These are phyloP conservation scores for Aureobasidium vineae DNA, from an alignment of 2,329 filamentous ascomycete genomes.

Conservation along the genomic window DNA sequence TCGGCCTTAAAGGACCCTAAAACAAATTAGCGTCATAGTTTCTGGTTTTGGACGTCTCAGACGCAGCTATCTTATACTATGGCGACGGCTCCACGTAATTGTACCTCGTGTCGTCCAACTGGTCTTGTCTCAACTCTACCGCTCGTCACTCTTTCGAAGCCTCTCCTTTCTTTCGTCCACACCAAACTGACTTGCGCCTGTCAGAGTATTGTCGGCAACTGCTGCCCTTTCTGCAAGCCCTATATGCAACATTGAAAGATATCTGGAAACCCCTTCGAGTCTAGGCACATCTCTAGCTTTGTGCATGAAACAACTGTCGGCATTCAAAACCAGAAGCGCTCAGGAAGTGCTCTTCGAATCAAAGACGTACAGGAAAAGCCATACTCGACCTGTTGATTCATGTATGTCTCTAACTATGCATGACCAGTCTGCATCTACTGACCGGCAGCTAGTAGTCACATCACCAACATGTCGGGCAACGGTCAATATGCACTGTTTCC, in stretches of 20 bases:
- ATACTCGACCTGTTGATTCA: background rate
- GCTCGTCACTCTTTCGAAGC: conserved; percentile 1
- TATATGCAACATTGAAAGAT: background rate
- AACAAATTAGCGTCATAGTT: conserved; percentile 21
- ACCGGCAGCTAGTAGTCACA: background rate
- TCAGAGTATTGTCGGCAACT: background rate
- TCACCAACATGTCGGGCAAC: conserved; percentile 10
- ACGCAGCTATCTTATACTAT: conserved; percentile 21
- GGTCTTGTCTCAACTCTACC: conserved; percentile 8
- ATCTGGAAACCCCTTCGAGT: background rate
- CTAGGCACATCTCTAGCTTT: background rate
- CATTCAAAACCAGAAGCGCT: background rate
- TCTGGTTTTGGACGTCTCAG: conserved; percentile 10
- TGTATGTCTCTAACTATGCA: background rate
- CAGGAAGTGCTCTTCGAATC: background rate
- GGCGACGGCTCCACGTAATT: conserved; percentile 6
- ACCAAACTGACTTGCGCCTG: background rate
- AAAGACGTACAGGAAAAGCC: background rate
- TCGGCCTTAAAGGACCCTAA: conserved; percentile 19
- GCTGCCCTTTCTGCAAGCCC: background rate
- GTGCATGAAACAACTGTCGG: conserved; percentile 12
- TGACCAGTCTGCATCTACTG: background rate
- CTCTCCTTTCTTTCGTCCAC: background rate
- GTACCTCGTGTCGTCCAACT: conserved; percentile 8
- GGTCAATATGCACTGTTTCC: conserved; percentile 19